Percentiles rank a stretch among this genome's conserved stretches.
Conservation (phyloP, 208 protist genomes). For the Crithidia fasciculata region DNA sequence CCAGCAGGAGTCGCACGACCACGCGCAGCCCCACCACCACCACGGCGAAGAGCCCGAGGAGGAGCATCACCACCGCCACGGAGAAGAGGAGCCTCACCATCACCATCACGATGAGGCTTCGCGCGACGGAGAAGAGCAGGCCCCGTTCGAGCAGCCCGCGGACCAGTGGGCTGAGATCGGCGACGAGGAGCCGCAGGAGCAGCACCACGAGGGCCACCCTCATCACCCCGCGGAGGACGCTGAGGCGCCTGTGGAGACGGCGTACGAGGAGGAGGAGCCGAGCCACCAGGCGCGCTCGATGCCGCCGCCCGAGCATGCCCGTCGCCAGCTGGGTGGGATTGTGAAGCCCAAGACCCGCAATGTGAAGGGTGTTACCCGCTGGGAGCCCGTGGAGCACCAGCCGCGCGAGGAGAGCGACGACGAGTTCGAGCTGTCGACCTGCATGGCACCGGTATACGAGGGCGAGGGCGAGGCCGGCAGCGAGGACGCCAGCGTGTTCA, state of each 20-base stretch:
- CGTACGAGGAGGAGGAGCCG: constrained; percentile 3
- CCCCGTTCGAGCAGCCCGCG: background rate
- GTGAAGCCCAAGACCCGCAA: constrained; percentile 47
- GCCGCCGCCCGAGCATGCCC: constrained; percentile 8
- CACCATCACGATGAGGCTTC: background rate
- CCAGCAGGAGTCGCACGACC: too few relatives aligned
- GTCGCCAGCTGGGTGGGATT: background rate
- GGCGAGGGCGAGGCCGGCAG: constrained; percentile 32
- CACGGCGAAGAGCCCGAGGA: background rate
- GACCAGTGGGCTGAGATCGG: constrained; percentile 4
- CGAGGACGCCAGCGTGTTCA: constrained; percentile 36
- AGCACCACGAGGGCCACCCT: background rate
- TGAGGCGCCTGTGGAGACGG: background rate
- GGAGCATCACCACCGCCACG: background rate
- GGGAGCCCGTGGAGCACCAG: constrained; percentile 64
- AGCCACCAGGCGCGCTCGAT: background rate
- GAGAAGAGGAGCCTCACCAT: background rate
- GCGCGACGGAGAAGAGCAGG: background rate
- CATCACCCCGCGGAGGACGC: background rate
- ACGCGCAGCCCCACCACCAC: background rate
- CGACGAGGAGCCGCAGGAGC: background rate
- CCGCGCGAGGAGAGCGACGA: constrained; percentile 62
- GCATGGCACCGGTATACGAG: constrained; percentile 16
- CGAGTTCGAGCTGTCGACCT: constrained; percentile 72
- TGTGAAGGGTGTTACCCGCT: constrained; percentile 44